Evolutionary conservation across 805 yeast species (phyloP).

Genomic region (Teunomyces gatunensis): DNA sequence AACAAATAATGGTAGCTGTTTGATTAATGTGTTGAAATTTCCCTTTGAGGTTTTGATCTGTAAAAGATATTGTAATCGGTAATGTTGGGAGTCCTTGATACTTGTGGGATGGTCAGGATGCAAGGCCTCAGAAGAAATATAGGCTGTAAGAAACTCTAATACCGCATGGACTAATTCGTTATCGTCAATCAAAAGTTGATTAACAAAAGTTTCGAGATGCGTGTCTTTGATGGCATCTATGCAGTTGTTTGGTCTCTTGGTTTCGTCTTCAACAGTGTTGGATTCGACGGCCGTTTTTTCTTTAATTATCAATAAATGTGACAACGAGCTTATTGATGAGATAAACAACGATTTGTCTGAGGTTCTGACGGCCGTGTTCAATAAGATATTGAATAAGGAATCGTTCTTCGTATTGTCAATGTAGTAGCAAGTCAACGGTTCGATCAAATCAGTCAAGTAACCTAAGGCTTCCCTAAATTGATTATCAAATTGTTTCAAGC

Average conservation of each 20-base stretch:
- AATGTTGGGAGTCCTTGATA: constrained; percentile 30
- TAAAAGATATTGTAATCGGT: constrained; percentile 48
- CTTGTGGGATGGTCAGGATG: constrained; percentile 28
- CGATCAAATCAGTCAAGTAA: constrained; percentile 76
- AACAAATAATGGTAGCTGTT: constrained; percentile 60
- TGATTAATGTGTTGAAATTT: constrained; percentile 51
- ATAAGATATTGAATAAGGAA: constrained; percentile 57
- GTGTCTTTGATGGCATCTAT: constrained; percentile 35
- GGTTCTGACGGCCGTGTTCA: constrained; percentile 47
- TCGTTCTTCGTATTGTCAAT: constrained; percentile 74
- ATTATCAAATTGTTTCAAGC: constrained; percentile 22
- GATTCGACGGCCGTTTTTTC: constrained; percentile 13
- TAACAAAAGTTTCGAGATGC: constrained; percentile 52
- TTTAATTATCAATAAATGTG: constrained; percentile 63
- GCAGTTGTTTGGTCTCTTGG: constrained; percentile 30
- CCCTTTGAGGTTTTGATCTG: constrained; percentile 47
- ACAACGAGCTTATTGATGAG: constrained; percentile 69
- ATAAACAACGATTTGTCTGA: constrained; percentile 70
- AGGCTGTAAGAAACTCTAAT: constrained; percentile 81
- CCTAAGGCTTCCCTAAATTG: constrained; percentile 57
- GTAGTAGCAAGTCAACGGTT: constrained; percentile 77
- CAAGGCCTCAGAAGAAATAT: constrained; percentile 57
- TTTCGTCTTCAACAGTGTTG: constrained; percentile 14
- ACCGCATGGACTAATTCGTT: constrained; percentile 75
- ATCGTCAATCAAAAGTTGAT: constrained; percentile 58